Evolutionary conservation across 768 basidiomycete genomes (phyloP).

Genomic region (Lentinula lateritia): DNA sequence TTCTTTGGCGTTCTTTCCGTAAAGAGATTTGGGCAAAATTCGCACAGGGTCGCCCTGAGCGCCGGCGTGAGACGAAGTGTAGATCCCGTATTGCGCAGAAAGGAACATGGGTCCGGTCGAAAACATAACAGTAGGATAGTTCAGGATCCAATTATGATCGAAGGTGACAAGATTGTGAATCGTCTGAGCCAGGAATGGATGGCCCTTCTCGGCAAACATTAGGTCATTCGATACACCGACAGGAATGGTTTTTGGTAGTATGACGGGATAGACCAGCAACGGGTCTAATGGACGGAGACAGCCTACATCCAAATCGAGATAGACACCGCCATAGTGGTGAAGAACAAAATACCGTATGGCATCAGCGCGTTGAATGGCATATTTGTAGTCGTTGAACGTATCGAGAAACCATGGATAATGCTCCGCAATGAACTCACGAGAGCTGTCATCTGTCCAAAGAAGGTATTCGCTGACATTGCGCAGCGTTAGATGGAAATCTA

Average conservation of each 20-base stretch:
- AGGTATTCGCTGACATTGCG: slow-evolving; percentile 72
- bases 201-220: slow-evolving; percentile 81
- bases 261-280: slow-evolving; percentile 78
- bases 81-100: slow-evolving; percentile 89
- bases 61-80: slow-evolving; percentile 60
- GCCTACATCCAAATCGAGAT: slow-evolving; percentile 95
- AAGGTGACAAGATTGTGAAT: slow-evolving; percentile 90
- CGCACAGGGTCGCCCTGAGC: slow-evolving; percentile 74
- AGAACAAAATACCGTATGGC: slow-evolving; percentile 98
- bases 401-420: slow-evolving; percentile 91
- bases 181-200: slow-evolving; percentile 88
- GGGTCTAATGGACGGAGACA: slow-evolving; percentile 85
- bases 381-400: slow-evolving; percentile 89
- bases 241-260: slow-evolving; percentile 93
- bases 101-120: slow-evolving; percentile 99
- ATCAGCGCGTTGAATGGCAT: slow-evolving; percentile 93
- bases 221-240: slow-evolving; percentile 98
- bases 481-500: slow-evolving; percentile 8
- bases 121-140: slow-evolving; percentile 99
- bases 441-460: slow-evolving; percentile 92
- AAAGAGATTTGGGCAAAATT: slow-evolving; percentile 92
- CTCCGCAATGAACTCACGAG: slow-evolving; percentile 84
- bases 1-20: slow-evolving; percentile 89
- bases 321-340: slow-evolving; percentile 91
- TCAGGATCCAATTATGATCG: slow-evolving; percentile 90